A percentile compares a stretch with the other conserved stretches of the same genome.
These are phyloP conservation scores for Penicillium argentinense DNA, from an alignment of 495 filamentous ascomycete species.

Conservation along the genomic window DNA sequence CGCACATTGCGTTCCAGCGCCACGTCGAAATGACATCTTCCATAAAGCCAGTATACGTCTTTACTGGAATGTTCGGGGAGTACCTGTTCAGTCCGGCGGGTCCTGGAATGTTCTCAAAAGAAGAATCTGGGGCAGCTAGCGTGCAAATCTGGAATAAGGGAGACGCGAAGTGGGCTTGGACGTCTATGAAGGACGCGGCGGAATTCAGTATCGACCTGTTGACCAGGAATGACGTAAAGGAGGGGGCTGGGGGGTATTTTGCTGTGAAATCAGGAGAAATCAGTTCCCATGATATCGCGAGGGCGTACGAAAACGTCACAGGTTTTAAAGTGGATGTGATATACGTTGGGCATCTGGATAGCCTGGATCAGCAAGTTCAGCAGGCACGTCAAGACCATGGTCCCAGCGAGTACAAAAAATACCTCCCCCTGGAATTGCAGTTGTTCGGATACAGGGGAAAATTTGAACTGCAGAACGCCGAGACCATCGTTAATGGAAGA, in stretches of 20 bases:
- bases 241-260: not conserved
- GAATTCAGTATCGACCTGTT: not conserved
- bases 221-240: not conserved
- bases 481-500: too few species aligned
- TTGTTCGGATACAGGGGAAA: too few species aligned
- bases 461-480: too few species aligned
- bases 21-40: not conserved
- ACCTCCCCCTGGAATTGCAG: too few species aligned
- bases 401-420: not conserved
- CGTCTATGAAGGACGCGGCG: not conserved
- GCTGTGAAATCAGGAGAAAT: not conserved
- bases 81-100: not conserved
- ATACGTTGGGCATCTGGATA: not conserved
- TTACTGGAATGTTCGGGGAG: not conserved
- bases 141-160: not conserved
- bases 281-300: not conserved
- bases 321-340: not conserved
- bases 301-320: not conserved
- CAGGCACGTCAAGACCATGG: not conserved
- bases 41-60: slow-evolving; percentile 1
- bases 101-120: not conserved
- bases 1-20: not conserved
- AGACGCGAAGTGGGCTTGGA: not conserved
- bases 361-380: not conserved
- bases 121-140: too few species aligned